A percentile compares a stretch with the other conserved stretches of the same genome.
These are phyloP conservation scores for Apium graveolens DNA, from an alignment of 129 eudicot species.

Conservation along the genomic window DNA sequence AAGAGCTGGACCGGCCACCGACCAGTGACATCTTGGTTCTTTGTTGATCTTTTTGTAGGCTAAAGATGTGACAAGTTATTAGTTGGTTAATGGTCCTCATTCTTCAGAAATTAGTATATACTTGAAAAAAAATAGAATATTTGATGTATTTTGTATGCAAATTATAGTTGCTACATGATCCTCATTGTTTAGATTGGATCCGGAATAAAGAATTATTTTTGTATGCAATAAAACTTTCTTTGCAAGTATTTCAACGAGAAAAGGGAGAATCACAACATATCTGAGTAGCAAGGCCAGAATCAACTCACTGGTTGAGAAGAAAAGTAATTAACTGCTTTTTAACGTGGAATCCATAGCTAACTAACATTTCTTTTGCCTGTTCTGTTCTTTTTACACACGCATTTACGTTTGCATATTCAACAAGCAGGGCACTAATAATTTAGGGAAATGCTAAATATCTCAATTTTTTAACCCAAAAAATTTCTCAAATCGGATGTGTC, in stretches of 20 bases:
- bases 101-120: background rate
- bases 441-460: too few relatives aligned
- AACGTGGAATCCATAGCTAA: constrained; percentile 32
- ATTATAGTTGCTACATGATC: too few relatives aligned
- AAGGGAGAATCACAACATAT: background rate
- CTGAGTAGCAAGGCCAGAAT: background rate
- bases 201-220: too few relatives aligned
- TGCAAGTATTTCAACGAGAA: background rate
- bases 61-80: background rate
- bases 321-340: constrained; percentile 20
- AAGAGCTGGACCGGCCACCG: background rate
- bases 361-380: background rate
- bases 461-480: too few relatives aligned
- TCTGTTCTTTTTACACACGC: background rate
- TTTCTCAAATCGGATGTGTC: too few relatives aligned
- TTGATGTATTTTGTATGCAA: too few relatives aligned
- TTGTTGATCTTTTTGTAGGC: background rate
- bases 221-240: background rate
- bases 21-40: background rate
- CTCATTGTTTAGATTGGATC: too few relatives aligned
- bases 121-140: background rate
- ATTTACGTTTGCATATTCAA: too few relatives aligned
- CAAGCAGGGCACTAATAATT: too few relatives aligned
- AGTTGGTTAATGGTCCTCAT: background rate
- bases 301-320: constrained; percentile 7